phyloP scores from a whole-genome alignment of 305 asterid species.

The Solanum chacoense region DNA sequence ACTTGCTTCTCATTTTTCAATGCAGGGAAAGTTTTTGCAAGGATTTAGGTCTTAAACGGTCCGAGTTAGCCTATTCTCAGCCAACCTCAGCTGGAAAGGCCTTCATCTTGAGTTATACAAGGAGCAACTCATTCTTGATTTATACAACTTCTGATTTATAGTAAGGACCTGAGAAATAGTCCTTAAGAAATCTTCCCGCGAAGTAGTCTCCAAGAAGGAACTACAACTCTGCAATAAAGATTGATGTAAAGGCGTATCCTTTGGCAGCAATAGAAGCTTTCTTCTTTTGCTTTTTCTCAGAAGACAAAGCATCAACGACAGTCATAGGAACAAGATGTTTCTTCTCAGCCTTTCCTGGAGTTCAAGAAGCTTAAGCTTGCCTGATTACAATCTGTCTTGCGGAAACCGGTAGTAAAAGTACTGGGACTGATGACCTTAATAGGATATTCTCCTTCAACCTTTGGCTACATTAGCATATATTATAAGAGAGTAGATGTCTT shows the following conservation, averaged over 20 bases:
- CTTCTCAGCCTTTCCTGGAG: not conserved
- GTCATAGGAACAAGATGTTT: not conserved
- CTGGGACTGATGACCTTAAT: not conserved
- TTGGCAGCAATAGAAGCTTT: not conserved
- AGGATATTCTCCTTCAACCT: not conserved
- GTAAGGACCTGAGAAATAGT: not conserved
- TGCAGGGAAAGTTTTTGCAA: conserved; percentile 54
- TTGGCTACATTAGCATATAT: not conserved
- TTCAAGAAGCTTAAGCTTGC: not conserved
- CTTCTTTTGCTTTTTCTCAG: not conserved
- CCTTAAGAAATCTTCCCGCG: not conserved
- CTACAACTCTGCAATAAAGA: not conserved
- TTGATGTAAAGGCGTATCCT: not conserved
- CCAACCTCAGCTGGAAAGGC: conserved; percentile 59
- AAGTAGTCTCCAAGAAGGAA: not conserved
- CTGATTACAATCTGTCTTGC: not conserved
- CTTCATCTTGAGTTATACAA: conserved; percentile 45
- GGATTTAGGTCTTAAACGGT: conserved; percentile 21
- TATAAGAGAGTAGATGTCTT: not conserved
- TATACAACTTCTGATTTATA: conserved; percentile 30
- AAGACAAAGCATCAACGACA: not conserved
- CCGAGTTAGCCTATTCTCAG: conserved; percentile 51
- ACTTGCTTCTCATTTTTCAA: not conserved
- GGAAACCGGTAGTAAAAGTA: not conserved
- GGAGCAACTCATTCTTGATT: conserved; percentile 41